A percentile compares a stretch with the other conserved stretches of the same genome.
Evolutionary conservation across 2,329 filamentous ascomycete species (phyloP).

Genomic region (Trichoderma brevicompactum): DNA sequence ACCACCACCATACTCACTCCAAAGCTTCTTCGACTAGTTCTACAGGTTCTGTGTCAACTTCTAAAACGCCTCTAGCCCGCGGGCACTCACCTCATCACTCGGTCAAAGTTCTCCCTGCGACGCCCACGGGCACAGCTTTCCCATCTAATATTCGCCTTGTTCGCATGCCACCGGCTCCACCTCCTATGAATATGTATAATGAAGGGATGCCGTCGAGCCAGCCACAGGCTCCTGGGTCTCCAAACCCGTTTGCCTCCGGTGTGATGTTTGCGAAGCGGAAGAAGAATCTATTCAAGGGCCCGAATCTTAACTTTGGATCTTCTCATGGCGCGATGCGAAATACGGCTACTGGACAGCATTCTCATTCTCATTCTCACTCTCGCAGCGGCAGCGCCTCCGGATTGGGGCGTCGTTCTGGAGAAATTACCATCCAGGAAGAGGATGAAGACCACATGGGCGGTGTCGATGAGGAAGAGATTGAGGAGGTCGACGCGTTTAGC

Average conservation of each 20-base stretch:
- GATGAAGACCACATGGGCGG: conserved; percentile 57
- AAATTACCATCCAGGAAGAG: conserved; percentile 73
- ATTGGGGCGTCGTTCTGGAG: conserved; percentile 69
- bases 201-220: conserved; percentile 58
- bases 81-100: conserved; percentile 83
- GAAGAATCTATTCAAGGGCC: conserved; percentile 80
- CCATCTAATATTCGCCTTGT: conserved; percentile 86
- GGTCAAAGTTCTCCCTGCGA: conserved; percentile 92
- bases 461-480: conserved; percentile 53
- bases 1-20: conserved; percentile 83
- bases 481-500: conserved; percentile 64
- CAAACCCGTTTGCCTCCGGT: conserved; percentile 61
- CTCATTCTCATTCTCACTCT: conserved; percentile 56
- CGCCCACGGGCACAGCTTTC: conserved; percentile 74
- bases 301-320: conserved; percentile 63
- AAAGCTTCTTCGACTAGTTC: conserved; percentile 94
- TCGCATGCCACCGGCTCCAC: conserved; percentile 59
- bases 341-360: conserved; percentile 37
- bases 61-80: conserved; percentile 66
- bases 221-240: conserved; percentile 54
- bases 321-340: conserved; percentile 47
- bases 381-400: conserved; percentile 66
- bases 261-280: conserved; percentile 83
- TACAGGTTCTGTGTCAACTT: conserved; percentile 71
- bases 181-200: conserved; percentile 59